phyloP scores from a whole-genome alignment of 192 early-diverging fungal species.

The Coemansia sp. region DNA sequence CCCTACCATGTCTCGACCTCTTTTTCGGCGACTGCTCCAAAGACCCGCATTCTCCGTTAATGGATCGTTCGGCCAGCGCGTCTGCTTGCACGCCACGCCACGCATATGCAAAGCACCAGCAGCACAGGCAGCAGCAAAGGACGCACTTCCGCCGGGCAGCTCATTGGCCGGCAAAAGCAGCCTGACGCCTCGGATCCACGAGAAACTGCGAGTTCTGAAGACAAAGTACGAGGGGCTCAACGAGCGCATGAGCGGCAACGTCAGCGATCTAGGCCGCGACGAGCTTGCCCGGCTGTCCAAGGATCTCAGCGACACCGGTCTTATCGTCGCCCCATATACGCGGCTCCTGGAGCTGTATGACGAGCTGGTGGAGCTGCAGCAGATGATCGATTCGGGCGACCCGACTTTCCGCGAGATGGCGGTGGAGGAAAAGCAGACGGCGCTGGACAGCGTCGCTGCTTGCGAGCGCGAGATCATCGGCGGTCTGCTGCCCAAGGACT shows the following conservation, averaged over 20 bases:
- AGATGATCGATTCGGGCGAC: slow-evolving; percentile 37
- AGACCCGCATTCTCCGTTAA: background rate
- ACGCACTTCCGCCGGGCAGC: slow-evolving; percentile 23
- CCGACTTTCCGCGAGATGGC: slow-evolving; percentile 55
- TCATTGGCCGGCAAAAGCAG: slow-evolving; percentile 45
- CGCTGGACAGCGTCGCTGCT: slow-evolving; percentile 34
- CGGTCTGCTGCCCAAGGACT: slow-evolving; percentile 64
- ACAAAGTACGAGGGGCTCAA: slow-evolving; percentile 18
- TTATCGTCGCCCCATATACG: slow-evolving; percentile 25
- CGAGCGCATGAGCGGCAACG: slow-evolving; percentile 35
- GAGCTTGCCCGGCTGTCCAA: slow-evolving; percentile 50
- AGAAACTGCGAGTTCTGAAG: slow-evolving; percentile 28
- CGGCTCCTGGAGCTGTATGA: slow-evolving; percentile 30
- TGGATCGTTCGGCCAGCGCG: background rate
- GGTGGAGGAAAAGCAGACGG: slow-evolving; percentile 57
- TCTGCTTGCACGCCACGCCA: background rate
- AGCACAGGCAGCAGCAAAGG: background rate
- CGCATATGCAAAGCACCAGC: background rate
- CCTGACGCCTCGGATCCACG: slow-evolving; percentile 41
- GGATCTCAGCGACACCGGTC: slow-evolving; percentile 39
- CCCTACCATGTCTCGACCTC: background rate
- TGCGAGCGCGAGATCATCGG: slow-evolving; percentile 59
- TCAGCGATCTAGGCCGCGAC: slow-evolving; percentile 25
- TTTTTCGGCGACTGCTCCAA: background rate
- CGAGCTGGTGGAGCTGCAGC: slow-evolving; percentile 46